Percentiles rank a stretch among this genome's conserved stretches.
Evolutionary conservation across 139 green algal species (phyloP).

Genomic region (Nannochloris sp.): DNA sequence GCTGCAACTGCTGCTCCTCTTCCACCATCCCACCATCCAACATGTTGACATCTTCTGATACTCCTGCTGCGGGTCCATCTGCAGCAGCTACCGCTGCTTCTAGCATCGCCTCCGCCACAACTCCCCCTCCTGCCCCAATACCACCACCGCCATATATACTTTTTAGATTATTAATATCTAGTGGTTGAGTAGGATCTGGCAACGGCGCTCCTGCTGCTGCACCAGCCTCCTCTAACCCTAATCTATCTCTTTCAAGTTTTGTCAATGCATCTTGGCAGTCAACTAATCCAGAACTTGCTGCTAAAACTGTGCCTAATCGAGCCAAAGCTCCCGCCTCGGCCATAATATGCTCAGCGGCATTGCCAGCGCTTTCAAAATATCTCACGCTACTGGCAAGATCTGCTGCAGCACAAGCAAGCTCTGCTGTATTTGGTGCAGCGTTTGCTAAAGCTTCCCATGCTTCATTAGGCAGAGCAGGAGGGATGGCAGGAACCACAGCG

Average conservation of each 20-base stretch:
- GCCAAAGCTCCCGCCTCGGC: background rate
- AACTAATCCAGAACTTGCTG: background rate
- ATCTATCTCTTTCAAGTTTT: background rate
- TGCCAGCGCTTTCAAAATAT: constrained; percentile 11
- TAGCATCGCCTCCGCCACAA: no score
- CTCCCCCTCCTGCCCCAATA: no score
- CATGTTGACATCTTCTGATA: no score
- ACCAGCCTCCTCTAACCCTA: background rate
- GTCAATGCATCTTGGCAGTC: background rate
- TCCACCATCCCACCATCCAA: no score
- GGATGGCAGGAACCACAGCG: background rate
- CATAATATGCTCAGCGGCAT: background rate
- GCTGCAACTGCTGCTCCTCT: no score
- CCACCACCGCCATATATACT: no score
- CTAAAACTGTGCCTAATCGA: background rate
- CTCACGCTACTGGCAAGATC: constrained; percentile 21
- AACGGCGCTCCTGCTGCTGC: no score
- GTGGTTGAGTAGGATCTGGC: no score
- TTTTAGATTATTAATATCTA: no score
- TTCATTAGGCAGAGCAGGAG: background rate
- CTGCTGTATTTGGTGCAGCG: constrained; percentile 8
- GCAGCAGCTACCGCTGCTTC: no score
- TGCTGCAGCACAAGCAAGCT: constrained; percentile 10
- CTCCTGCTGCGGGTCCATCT: no score
- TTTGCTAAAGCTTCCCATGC: constrained; percentile 21